Conservation (phyloP, 1,284 basidiomycete genomes). For the Somion occarium region DNA sequence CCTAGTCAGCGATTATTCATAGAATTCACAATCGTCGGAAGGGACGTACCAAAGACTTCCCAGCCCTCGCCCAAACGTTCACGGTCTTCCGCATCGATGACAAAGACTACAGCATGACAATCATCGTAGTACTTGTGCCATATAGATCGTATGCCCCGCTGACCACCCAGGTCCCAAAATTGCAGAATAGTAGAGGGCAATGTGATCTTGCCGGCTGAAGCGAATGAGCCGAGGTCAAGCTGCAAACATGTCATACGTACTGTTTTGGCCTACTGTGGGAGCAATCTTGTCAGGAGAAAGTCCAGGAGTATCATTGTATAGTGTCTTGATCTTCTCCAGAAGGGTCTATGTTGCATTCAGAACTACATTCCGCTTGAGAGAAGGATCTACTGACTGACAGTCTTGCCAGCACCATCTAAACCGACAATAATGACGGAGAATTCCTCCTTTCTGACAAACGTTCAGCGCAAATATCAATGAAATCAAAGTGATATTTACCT, state of each 20-base stretch:
- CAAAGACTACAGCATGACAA: constrained; percentile 90
- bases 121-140: constrained; percentile 94
- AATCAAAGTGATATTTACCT: constrained; percentile 44
- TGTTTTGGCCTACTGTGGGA: constrained; percentile 94
- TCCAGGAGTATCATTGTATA: constrained; percentile 83
- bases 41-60: constrained; percentile 84
- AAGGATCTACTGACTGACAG: constrained; percentile 43
- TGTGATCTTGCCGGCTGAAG: constrained; percentile 82
- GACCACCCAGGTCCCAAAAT: constrained; percentile 94
- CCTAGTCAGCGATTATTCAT: constrained; percentile 12
- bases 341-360: constrained; percentile 54
- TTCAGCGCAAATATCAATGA: too few relatives aligned
- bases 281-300: constrained; percentile 86
- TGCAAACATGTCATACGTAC: constrained; percentile 45
- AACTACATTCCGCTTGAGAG: neutral
- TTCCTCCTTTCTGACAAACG: constrained; percentile 72
- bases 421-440: constrained; percentile 93
- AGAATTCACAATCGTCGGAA: constrained; percentile 3
- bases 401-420: constrained; percentile 87
- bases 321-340: constrained; percentile 88
- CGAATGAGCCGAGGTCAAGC: too few relatives aligned
- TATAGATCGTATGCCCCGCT: constrained; percentile 85
- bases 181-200: constrained; percentile 88
- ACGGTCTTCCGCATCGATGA: constrained; percentile 86
- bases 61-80: constrained; percentile 86